Conservation (phyloP, 2,329 filamentous ascomycete species). For the Phialophora verrucosa region DNA sequence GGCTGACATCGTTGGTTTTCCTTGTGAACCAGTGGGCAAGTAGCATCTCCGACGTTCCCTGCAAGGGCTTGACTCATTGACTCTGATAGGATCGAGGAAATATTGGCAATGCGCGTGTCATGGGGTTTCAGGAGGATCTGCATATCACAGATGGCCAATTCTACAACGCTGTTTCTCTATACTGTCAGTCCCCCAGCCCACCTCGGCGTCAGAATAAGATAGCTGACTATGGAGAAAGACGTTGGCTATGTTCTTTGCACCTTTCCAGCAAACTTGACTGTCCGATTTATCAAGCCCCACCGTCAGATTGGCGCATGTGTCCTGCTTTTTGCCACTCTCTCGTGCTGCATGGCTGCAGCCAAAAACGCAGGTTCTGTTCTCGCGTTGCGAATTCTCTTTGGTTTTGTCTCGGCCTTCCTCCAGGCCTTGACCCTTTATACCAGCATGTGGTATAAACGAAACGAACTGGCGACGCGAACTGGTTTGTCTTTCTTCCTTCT, state of each 20-base stretch:
- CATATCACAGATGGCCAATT: constrained; percentile 10
- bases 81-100: constrained; percentile 13
- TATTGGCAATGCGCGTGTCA: constrained; percentile 16
- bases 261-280: constrained; percentile 7
- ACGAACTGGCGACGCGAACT: constrained; percentile 23
- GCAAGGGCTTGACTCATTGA: too few relatives aligned
- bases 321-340: constrained; percentile 8
- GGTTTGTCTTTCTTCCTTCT: constrained; percentile 10
- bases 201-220: neutral
- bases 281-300: constrained; percentile 6
- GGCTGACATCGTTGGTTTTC: too few relatives aligned
- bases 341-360: constrained; percentile 12
- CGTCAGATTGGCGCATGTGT: neutral
- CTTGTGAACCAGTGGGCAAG: too few relatives aligned
- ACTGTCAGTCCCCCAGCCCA: constrained; percentile 5
- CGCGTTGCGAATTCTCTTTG: constrained; percentile 24
- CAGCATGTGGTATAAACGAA: constrained; percentile 24
- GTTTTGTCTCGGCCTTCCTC: constrained; percentile 20
- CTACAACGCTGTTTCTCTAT: constrained; percentile 13
- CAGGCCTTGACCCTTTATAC: constrained; percentile 20
- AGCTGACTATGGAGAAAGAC: neutral
- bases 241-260: constrained; percentile 17
- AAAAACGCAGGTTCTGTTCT: constrained; percentile 23
- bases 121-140: constrained; percentile 13
- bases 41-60: too few relatives aligned